Conservation (phyloP, 2,329 filamentous ascomycete species). For the Apiospora pterosperma region DNA sequence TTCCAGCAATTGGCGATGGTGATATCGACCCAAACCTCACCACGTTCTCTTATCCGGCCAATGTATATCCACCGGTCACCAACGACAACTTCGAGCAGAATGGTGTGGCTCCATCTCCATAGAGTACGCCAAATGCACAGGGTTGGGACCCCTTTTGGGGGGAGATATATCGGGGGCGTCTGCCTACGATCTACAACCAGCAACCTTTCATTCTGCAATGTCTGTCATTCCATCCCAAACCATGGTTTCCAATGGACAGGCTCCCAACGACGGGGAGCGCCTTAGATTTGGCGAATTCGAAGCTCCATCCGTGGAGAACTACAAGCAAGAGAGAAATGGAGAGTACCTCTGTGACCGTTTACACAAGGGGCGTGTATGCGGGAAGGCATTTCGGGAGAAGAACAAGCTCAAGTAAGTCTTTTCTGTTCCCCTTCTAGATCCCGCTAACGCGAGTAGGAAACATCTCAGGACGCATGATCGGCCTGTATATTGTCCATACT, state of each 20-base stretch:
- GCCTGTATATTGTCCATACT: conserved; percentile 6
- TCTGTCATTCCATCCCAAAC: not conserved
- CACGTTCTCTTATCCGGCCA: not conserved
- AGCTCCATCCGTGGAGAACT: not conserved
- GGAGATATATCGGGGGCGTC: not conserved
- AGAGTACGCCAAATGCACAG: not conserved
- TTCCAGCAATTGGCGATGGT: not conserved
- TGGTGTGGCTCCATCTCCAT: not conserved
- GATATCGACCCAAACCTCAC: not conserved
- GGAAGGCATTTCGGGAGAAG: not conserved
- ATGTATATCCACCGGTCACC: not conserved
- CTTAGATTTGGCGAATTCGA: not conserved
- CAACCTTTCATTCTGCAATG: not conserved
- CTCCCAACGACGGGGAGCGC: not conserved
- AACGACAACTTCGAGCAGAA: not conserved
- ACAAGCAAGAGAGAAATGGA: not conserved
- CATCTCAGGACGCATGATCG: conserved; percentile 1
- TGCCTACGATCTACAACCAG: not conserved
- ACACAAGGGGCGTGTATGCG: not conserved
- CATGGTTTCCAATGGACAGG: not conserved
- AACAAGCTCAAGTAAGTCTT: not conserved
- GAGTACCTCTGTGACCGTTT: not conserved
- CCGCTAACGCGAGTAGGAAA: not conserved
- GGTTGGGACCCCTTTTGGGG: not conserved
- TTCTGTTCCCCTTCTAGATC: too few species aligned